These are phyloP conservation scores for Acanthamoeba castellanii DNA, from an alignment of 208 protist genomes.

Conservation along the genomic window DNA sequence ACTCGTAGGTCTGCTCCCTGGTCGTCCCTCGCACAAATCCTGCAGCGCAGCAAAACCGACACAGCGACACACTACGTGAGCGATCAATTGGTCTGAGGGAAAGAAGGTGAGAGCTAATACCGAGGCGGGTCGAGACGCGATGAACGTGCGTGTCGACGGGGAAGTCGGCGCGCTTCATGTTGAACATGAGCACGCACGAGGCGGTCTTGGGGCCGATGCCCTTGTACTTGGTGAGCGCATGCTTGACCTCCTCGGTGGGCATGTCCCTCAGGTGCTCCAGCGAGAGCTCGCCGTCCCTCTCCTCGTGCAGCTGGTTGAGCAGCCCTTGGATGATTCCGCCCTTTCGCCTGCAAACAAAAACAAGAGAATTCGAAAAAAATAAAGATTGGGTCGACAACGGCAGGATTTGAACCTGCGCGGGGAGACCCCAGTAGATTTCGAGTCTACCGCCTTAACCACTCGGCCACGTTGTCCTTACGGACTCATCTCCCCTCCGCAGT, in stretches of 20 bases:
- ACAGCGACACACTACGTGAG: background rate
- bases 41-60: background rate
- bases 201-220: constrained; percentile 47
- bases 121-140: background rate
- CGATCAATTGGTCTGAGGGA: background rate
- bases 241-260: constrained; percentile 45
- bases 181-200: constrained; percentile 46
- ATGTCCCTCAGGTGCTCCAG: constrained; percentile 30
- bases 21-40: background rate
- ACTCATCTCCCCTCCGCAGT: background rate
- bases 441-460: background rate
- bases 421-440: background rate
- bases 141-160: constrained; percentile 21
- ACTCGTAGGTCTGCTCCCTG: background rate
- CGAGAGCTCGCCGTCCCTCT: constrained; percentile 8
- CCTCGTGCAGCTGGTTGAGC: constrained; percentile 12
- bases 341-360: background rate
- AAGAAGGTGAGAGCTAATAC: background rate
- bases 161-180: constrained; percentile 36
- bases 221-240: constrained; percentile 32
- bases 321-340: background rate
- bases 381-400: too few species aligned
- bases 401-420: too few species aligned
- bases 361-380: background rate
- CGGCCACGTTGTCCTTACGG: background rate